Base-by-base conservation (phyloP, 2,329 filamentous ascomycete species). In the Ophiostoma novo-ulmi region DNA sequence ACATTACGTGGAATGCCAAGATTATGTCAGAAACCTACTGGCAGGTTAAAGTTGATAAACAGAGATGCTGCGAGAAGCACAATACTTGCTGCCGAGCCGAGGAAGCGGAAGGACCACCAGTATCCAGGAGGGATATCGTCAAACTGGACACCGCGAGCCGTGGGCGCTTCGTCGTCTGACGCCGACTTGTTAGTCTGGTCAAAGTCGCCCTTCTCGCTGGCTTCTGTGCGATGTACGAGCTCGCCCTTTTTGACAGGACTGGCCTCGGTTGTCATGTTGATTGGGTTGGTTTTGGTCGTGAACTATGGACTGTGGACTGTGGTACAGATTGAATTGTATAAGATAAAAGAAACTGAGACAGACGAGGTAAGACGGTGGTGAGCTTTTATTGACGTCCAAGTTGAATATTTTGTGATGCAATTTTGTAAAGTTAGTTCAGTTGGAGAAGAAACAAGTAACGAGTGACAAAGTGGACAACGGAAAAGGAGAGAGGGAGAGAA, bases 121-220 rank as follows among this genome's bases (percentile, higher is more conserved):
- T 72, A 72, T 8, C 70, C 71, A 10, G 68, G 8, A 13, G 71
- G 71, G n/a, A 72, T 72, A 65, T 72, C 63, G 17, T 71, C 68
- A 38, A 35, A 41, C 68, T 72, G 68, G 5, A 70, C 70, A 22
- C 68, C 71, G 4, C 70, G 71, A 17, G 71, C 71, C 14, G 36
- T 41, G 38, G 52, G 11, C 3, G 68, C 70, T 61, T 72, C 71
- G 20, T 38, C 61, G 61, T 58, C 52, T 22, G 61, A 64, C 13
- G 22, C 52, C n/a, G 52, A 22, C 52, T 14, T 58, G 52, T 22
- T 58, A 5, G 31, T 26, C 8, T 26, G 10, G 52, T 58, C 52
- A 58, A 31, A 58, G 52, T 58, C 52, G 52, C 52, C 52, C 52
- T 58, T 58, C 22, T 58, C 52, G 22, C 11, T 58, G 52, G 52